Evolutionary conservation across 2,329 filamentous ascomycete genomes (phyloP).

Genomic region (Hortaea werneckii): DNA sequence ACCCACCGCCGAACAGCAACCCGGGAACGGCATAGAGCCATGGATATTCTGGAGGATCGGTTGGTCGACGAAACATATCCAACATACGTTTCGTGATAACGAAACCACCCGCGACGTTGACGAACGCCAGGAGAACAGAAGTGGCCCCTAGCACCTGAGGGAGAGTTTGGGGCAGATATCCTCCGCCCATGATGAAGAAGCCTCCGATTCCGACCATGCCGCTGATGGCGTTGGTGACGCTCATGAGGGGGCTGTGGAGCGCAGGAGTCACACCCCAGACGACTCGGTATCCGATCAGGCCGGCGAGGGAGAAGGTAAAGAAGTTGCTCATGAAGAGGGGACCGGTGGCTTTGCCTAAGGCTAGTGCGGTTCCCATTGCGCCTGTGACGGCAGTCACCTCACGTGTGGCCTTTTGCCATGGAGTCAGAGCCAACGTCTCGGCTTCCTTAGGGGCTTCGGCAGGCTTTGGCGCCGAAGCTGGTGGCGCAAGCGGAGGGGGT

Average conservation of each 20-base stretch:
- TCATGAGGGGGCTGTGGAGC: constrained; percentile 83
- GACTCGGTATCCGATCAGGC: constrained; percentile 76
- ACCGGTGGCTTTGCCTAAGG: constrained; percentile 69
- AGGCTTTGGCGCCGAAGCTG: constrained; percentile 40
- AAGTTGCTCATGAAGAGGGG: constrained; percentile 81
- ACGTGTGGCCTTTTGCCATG: constrained; percentile 69
- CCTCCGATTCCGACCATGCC: constrained; percentile 82
- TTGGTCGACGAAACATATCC: constrained; percentile 79
- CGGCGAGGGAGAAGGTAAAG: constrained; percentile 75
- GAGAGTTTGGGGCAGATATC: constrained; percentile 64
- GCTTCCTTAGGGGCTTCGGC: constrained; percentile 43
- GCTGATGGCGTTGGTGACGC: constrained; percentile 85
- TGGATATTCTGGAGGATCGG: constrained; percentile 77
- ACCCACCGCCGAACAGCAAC: constrained; percentile 68
- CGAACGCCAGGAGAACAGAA: constrained; percentile 75
- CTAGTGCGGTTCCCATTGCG: constrained; percentile 63
- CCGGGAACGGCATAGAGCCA: constrained; percentile 78
- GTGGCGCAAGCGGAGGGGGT: constrained; percentile 57
- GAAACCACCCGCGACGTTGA: constrained; percentile 82
- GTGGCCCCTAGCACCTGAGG: constrained; percentile 68
- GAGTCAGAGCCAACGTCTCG: constrained; percentile 58
- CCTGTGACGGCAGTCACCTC: constrained; percentile 66
- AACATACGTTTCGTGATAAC: constrained; percentile 90
- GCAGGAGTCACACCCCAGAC: constrained; percentile 81
- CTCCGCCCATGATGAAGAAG: constrained; percentile 79